Conservation (phyloP, 192 early-diverging fungal species). For the Funneliformis mosseae region DNA sequence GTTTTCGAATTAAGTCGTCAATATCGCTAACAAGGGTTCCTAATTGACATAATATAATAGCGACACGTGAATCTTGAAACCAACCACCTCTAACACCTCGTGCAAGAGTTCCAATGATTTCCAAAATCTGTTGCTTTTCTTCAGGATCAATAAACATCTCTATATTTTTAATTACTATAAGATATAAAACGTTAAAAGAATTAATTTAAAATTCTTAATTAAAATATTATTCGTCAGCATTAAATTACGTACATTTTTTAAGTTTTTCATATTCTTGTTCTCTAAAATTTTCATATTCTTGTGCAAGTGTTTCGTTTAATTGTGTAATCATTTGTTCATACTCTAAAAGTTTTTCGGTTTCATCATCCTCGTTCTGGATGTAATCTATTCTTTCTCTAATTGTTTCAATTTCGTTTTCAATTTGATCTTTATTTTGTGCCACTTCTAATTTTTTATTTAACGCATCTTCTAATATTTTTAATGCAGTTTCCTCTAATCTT, state of each 20-base stretch:
- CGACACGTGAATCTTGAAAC: slow-evolving; percentile 42
- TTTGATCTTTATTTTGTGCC: not conserved
- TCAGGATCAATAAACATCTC: slow-evolving; percentile 15
- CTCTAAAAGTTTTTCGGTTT: slow-evolving; percentile 28
- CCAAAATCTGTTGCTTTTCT: slow-evolving; percentile 42
- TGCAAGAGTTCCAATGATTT: slow-evolving; percentile 43
- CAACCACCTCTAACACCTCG: slow-evolving; percentile 48
- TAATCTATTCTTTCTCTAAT: slow-evolving; percentile 9
- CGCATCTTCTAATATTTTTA: not conserved
- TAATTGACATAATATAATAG: slow-evolving; percentile 40
- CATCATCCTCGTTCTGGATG: not conserved
- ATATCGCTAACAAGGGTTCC: slow-evolving; percentile 44
- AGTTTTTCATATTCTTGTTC: not conserved
- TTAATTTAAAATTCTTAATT: not conserved
- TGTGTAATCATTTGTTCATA: slow-evolving; percentile 34
- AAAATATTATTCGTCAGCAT: not conserved
- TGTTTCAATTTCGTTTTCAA: not conserved
- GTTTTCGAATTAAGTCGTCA: slow-evolving; percentile 49
- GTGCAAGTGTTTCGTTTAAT: not conserved
- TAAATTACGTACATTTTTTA: not conserved
- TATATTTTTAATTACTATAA: not conserved
- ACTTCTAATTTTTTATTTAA: not conserved
- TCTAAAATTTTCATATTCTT: not conserved
- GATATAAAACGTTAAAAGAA: not conserved
- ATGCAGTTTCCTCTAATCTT: not conserved